These are phyloP conservation scores for Teunomyces gatunensis DNA, from an alignment of 805 yeast genomes.

Conservation along the genomic window DNA sequence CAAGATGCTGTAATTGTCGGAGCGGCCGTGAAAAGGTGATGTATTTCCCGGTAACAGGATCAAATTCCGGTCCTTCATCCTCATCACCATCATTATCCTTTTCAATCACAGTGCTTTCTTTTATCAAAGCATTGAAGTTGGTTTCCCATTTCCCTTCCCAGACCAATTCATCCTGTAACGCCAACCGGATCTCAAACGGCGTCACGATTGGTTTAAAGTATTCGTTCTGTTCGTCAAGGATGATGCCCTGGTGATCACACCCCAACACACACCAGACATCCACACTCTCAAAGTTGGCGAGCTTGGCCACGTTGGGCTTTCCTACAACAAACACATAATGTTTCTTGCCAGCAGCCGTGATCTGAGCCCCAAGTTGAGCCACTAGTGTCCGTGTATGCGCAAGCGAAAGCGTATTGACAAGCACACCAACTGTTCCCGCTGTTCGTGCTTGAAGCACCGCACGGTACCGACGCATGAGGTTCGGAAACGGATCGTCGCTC, in stretches of 20 bases:
- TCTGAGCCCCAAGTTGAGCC: conserved; percentile 55
- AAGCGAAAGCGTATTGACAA: conserved; percentile 86
- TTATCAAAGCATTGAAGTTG: conserved; percentile 60
- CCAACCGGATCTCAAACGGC: conserved; percentile 84
- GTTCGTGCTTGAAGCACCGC: conserved; percentile 86
- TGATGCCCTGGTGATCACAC: conserved; percentile 90
- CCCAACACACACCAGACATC: conserved; percentile 95
- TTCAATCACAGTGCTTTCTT: conserved; percentile 32
- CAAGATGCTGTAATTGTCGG: conserved; percentile 61
- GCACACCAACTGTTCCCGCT: conserved; percentile 87
- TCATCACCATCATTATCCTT: conserved; percentile 24
- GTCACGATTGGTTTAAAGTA: conserved; percentile 90
- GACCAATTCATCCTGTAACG: conserved; percentile 67
- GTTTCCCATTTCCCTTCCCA: conserved; percentile 97
- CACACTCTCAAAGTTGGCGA: conserved; percentile 92
- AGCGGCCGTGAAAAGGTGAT: conserved; percentile 73
- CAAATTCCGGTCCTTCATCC: conserved; percentile 71
- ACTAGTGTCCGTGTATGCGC: conserved; percentile 69
- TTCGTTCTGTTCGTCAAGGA: conserved; percentile 73
- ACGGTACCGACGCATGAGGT: conserved; percentile 78
- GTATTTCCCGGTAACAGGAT: conserved; percentile 81
- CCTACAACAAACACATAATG: conserved; percentile 95
- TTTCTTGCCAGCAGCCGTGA: conserved; percentile 79
- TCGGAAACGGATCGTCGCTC: conserved; percentile 65
- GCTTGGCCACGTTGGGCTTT: conserved; percentile 94